phyloP scores from a whole-genome alignment of 805 yeast species.

The Gaillardinia entomophila region DNA sequence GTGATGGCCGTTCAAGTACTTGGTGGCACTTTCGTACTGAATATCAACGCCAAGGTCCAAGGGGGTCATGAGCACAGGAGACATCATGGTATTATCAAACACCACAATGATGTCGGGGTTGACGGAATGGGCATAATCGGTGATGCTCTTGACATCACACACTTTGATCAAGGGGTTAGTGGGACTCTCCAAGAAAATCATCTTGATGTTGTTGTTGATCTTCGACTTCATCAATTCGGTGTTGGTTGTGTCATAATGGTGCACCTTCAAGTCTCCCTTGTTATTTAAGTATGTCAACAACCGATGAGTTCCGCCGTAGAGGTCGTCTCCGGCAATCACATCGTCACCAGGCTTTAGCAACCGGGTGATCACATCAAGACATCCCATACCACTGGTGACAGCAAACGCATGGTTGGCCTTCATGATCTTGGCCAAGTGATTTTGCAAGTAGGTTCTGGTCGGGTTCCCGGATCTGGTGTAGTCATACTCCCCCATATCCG shows the following conservation, averaged over 20 bases:
- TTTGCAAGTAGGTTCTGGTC: slow-evolving; percentile 74
- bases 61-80: slow-evolving; percentile 82
- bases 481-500: slow-evolving; percentile 65
- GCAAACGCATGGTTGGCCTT: slow-evolving; percentile 73
- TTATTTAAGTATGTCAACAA: slow-evolving; percentile 65
- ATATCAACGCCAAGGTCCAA: slow-evolving; percentile 83
- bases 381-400: slow-evolving; percentile 90
- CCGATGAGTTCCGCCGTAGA: slow-evolving; percentile 92
- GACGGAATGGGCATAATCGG: slow-evolving; percentile 58
- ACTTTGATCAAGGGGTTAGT: slow-evolving; percentile 91
- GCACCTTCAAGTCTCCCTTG: slow-evolving; percentile 59
- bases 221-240: slow-evolving; percentile 53
- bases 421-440: slow-evolving; percentile 73
- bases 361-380: slow-evolving; percentile 78
- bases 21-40: slow-evolving; percentile 91
- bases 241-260: slow-evolving; percentile 79
- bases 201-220: slow-evolving; percentile 53
- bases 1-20: slow-evolving; percentile 90
- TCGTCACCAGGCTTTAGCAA: slow-evolving; percentile 78
- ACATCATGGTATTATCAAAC: slow-evolving; percentile 96
- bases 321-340: slow-evolving; percentile 90
- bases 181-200: slow-evolving; percentile 86
- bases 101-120: slow-evolving; percentile 70
- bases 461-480: slow-evolving; percentile 94
- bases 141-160: slow-evolving; percentile 67